A percentile compares a stretch with the other conserved stretches of the same genome.
Conservation (phyloP, 495 filamentous ascomycete species). For the Letharia columbiana region DNA sequence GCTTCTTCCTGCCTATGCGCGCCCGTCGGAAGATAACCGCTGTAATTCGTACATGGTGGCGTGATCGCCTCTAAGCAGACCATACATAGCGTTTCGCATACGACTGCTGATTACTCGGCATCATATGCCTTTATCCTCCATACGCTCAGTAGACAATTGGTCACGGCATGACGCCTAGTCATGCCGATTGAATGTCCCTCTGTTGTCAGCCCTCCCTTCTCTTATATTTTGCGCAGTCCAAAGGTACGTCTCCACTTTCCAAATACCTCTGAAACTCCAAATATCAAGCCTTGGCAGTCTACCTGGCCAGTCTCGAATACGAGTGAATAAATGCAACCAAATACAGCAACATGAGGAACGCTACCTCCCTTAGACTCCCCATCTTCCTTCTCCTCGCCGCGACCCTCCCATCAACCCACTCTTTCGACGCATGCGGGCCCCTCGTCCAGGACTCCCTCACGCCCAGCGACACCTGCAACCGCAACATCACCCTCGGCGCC, state of each 20-base stretch:
- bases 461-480: slow-evolving; percentile 23
- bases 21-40: slow-evolving; percentile 3
- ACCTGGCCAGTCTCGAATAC: neutral
- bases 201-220: neutral
- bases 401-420: neutral
- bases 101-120: neutral
- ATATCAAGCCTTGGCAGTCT: neutral
- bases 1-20: slow-evolving; percentile 1
- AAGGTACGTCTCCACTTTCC: slow-evolving; percentile 1
- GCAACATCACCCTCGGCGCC: slow-evolving; percentile 12
- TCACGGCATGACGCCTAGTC: neutral
- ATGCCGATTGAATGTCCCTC: neutral
- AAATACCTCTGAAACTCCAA: neutral
- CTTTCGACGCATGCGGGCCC: slow-evolving; percentile 10
- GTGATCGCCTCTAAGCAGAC: neutral
- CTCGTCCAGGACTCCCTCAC: slow-evolving; percentile 10
- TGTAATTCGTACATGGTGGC: neutral
- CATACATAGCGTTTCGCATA: slow-evolving; percentile 1
- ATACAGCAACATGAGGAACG: neutral
- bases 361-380: neutral
- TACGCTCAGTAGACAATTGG: neutral
- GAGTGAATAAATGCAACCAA: neutral
- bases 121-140: neutral
- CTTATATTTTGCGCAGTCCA: neutral
- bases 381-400: neutral